Conservation (phyloP, 1,139 yeast species). For the Taphrina populina region DNA sequence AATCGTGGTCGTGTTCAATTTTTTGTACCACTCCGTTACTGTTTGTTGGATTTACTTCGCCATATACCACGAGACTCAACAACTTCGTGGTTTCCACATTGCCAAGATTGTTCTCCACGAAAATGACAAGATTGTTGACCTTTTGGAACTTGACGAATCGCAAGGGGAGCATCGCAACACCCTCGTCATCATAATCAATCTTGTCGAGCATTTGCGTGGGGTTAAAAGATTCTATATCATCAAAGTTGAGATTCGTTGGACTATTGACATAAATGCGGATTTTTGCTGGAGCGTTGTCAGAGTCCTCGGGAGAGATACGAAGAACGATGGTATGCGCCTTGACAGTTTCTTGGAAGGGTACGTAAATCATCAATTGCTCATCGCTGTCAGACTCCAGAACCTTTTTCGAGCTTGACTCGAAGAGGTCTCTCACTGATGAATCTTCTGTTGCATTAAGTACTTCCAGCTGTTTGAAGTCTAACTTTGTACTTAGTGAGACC, state of each 20-base stretch:
- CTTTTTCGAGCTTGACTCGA: constrained; percentile 20
- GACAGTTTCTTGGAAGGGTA: constrained; percentile 34
- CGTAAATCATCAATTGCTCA: constrained; percentile 36
- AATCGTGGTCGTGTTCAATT: constrained; percentile 27
- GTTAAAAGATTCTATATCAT: constrained; percentile 31
- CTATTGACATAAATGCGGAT: constrained; percentile 31
- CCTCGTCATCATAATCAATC: constrained; percentile 32
- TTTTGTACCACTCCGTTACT: constrained; percentile 18
- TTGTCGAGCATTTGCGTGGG: constrained; percentile 32
- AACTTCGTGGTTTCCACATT: constrained; percentile 35
- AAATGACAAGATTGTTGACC: constrained; percentile 34
- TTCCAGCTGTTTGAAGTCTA: constrained; percentile 25
- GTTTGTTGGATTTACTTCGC: constrained; percentile 25
- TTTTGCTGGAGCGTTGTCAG: constrained; percentile 32
- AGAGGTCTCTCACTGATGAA: neutral
- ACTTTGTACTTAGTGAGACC: constrained; percentile 12
- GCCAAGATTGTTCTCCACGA: constrained; percentile 35
- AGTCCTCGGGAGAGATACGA: constrained; percentile 6
- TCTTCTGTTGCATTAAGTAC: constrained; percentile 14
- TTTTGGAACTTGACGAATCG: constrained; percentile 37
- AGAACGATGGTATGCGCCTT: constrained; percentile 31
- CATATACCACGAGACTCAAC: constrained; percentile 24
- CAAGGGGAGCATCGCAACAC: constrained; percentile 32
- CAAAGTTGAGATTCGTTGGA: constrained; percentile 35
- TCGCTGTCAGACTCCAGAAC: constrained; percentile 36